Evolutionary conservation across 495 filamentous ascomycete species (phyloP).

Genomic region (Penicillium canescens): DNA sequence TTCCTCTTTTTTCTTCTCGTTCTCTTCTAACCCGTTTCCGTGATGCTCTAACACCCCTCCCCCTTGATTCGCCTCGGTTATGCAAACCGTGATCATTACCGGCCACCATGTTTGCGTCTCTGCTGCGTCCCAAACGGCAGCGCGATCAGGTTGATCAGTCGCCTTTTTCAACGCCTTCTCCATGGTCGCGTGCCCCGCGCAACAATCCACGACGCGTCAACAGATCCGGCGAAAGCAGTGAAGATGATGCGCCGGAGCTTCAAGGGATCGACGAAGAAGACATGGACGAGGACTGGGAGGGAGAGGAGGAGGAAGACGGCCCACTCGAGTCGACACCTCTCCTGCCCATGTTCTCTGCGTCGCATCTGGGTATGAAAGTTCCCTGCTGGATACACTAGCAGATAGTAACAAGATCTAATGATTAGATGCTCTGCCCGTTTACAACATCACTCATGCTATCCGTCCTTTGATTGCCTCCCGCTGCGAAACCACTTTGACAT

Average conservation of each 20-base stretch:
- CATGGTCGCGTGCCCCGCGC: conserved; percentile 26
- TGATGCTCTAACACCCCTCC: conserved; percentile 5
- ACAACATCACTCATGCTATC: conserved; percentile 85
- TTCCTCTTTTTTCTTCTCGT: conserved; percentile 1
- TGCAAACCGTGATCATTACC: conserved; percentile 8
- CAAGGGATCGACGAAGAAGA: conserved; percentile 37
- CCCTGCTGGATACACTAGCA: neutral
- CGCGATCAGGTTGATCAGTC: conserved; percentile 43
- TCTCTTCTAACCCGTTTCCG: neutral
- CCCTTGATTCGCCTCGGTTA: conserved; percentile 4
- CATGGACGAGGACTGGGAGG: conserved; percentile 41
- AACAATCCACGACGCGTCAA: conserved; percentile 11
- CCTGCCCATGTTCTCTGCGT: conserved; percentile 80
- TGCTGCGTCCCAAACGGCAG: conserved; percentile 46
- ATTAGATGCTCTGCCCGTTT: conserved; percentile 77
- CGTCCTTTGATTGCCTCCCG: conserved; percentile 75
- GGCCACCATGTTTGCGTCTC: conserved; percentile 44
- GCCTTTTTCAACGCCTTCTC: conserved; percentile 48
- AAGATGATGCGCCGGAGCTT: conserved; percentile 33
- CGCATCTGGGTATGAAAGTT: conserved; percentile 64
- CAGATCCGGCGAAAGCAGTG: conserved; percentile 7
- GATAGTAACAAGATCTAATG: conserved; percentile 12
- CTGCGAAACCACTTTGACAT: conserved; percentile 90
- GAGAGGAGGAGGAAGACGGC: conserved; percentile 58
- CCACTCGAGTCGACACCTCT: conserved; percentile 59